phyloP scores from a whole-genome alignment of 352 stramenopile species.

The Globisporangium yorkense region DNA sequence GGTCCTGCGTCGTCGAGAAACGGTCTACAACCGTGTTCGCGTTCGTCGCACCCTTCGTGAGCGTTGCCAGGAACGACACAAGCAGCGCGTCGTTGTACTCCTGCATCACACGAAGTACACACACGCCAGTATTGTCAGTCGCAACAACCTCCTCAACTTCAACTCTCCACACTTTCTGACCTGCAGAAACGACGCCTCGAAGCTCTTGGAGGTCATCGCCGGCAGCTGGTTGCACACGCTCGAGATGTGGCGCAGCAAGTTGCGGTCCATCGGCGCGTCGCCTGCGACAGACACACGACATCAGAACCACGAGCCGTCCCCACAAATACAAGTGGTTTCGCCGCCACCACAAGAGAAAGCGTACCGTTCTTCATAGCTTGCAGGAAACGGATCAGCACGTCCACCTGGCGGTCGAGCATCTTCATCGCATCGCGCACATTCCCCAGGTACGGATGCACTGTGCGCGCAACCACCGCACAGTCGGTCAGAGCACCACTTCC shows the following conservation, averaged over 20 bases:
- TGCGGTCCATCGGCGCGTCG: constrained; percentile 69
- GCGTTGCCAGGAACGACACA: constrained; percentile 75
- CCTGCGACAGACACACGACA: constrained; percentile 15
- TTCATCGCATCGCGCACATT: constrained; percentile 80
- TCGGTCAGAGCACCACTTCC: background rate
- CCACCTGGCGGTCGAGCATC: constrained; percentile 80
- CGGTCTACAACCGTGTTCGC: constrained; percentile 77
- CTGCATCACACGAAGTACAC: constrained; percentile 7
- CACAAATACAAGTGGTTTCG: background rate
- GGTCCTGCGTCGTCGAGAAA: constrained; percentile 70
- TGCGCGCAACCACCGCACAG: constrained; percentile 11
- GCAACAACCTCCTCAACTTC: constrained; percentile 3
- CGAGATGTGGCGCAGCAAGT: constrained; percentile 78
- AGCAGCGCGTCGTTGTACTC: constrained; percentile 83
- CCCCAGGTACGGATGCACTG: constrained; percentile 76
- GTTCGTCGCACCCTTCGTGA: constrained; percentile 79
- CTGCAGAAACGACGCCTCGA: constrained; percentile 67
- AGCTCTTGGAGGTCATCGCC: constrained; percentile 65
- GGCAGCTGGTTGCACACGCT: constrained; percentile 84
- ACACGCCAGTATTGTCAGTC: background rate
- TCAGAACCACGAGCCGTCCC: background rate
- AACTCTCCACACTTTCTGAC: background rate
- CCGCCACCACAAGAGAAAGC: background rate
- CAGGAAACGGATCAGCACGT: constrained; percentile 69
- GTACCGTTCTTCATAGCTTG: constrained; percentile 67